Conservation (phyloP, 305 asterid species). For the Lippia alba region DNA sequence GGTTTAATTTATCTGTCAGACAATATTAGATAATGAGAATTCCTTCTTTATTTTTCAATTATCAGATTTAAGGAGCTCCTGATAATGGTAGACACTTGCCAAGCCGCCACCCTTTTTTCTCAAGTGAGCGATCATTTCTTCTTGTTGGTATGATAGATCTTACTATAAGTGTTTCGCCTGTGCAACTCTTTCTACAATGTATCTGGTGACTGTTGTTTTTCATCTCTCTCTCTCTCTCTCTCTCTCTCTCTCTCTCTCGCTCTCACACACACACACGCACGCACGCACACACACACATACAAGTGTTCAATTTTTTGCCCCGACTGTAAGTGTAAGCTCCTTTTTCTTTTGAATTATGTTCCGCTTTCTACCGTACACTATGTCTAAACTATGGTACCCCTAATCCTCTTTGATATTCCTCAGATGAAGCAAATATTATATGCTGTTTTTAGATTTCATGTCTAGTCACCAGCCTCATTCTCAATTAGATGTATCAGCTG, state of each 20-base stretch:
- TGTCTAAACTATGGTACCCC: constrained; percentile 1
- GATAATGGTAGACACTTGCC: constrained; percentile 99
- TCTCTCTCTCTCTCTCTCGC: too few species aligned
- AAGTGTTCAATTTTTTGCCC: too few species aligned
- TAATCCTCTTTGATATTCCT: constrained; percentile 5
- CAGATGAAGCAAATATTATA: constrained; percentile 12
- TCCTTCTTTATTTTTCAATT: constrained; percentile 36
- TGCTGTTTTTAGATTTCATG: constrained; percentile 18
- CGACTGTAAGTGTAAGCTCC: background rate
- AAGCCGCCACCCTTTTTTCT: constrained; percentile 95
- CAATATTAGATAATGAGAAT: constrained; percentile 24
- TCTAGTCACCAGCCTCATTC: background rate
- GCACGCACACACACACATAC: background rate
- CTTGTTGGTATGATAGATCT: constrained; percentile 5
- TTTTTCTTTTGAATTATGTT: background rate
- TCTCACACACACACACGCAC: background rate
- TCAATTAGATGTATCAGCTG: constrained; percentile 13
- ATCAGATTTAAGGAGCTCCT: constrained; percentile 95
- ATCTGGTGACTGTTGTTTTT: constrained; percentile 7
- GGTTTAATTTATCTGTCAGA: constrained; percentile 12
- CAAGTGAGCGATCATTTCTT: constrained; percentile 61
- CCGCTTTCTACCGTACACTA: constrained; percentile 1
- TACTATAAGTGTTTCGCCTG: background rate
- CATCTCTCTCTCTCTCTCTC: background rate
- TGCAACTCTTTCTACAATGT: background rate